Evolutionary conservation across 495 filamentous ascomycete genomes (phyloP).

Genomic region (Endocarpon pusillum): DNA sequence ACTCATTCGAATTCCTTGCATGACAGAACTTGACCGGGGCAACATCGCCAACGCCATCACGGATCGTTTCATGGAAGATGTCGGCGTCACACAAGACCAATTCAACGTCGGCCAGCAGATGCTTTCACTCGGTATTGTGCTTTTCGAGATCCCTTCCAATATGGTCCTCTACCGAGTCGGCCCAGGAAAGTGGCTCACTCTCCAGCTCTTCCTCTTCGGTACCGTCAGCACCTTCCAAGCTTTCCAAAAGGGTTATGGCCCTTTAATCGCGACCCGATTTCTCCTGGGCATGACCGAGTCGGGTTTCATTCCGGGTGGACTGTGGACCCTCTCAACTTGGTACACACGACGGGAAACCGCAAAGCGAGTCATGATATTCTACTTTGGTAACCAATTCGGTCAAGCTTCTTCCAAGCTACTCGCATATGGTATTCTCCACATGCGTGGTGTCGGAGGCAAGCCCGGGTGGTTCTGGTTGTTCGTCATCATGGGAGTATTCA

Average conservation of each 20-base stretch:
- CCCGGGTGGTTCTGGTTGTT: slow-evolving; percentile 50
- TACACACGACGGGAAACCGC: slow-evolving; percentile 40
- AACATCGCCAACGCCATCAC: slow-evolving; percentile 35
- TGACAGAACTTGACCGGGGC: slow-evolving; percentile 36
- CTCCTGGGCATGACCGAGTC: slow-evolving; percentile 40
- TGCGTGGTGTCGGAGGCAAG: slow-evolving; percentile 30
- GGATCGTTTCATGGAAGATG: slow-evolving; percentile 31
- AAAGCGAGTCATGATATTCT: slow-evolving; percentile 35
- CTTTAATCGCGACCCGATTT: slow-evolving; percentile 33
- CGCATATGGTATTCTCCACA: slow-evolving; percentile 30
- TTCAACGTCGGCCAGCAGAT: slow-evolving; percentile 40
- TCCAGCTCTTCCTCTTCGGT: slow-evolving; percentile 41
- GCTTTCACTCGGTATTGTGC: slow-evolving; percentile 36
- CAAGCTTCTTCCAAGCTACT: slow-evolving; percentile 35
- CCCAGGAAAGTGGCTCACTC: slow-evolving; percentile 34
- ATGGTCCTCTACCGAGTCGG: slow-evolving; percentile 37
- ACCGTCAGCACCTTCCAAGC: slow-evolving; percentile 41
- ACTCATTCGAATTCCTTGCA: too few relatives aligned
- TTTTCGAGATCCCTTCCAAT: slow-evolving; percentile 41
- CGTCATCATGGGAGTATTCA: slow-evolving; percentile 37
- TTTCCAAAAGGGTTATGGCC: slow-evolving; percentile 33
- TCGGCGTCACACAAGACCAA: slow-evolving; percentile 37
- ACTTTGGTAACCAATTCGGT: slow-evolving; percentile 36
- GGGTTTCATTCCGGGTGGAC: slow-evolving; percentile 40
- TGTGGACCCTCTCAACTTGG: slow-evolving; percentile 43